These are phyloP conservation scores for Mesotaenium endlicherianum DNA, from an alignment of 139 green algal genomes.

Conservation along the genomic window DNA sequence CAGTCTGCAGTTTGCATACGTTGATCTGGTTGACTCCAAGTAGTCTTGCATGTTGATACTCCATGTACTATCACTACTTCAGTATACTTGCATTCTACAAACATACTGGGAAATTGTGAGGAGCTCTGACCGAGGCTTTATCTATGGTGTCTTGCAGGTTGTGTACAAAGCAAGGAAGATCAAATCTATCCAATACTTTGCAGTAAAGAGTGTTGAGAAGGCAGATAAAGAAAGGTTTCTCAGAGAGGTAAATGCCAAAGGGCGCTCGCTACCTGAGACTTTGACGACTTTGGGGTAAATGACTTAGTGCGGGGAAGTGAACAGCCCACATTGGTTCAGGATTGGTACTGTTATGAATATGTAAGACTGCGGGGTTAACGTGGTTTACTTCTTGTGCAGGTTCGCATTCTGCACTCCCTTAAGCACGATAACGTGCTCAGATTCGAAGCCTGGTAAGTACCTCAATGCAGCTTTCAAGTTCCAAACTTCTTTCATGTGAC, in stretches of 20 bases:
- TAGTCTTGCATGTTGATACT: too few species aligned
- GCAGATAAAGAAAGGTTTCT: constrained; percentile 77
- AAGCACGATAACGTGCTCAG: constrained; percentile 85
- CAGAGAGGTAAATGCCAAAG: constrained; percentile 80
- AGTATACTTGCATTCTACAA: too few species aligned
- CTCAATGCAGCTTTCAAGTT: background rate
- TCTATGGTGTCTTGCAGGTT: constrained; percentile 39
- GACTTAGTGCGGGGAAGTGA: too few species aligned
- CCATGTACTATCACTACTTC: too few species aligned
- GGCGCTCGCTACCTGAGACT: too few species aligned
- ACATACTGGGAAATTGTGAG: too few species aligned
- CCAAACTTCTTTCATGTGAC: background rate
- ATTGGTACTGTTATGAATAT: too few species aligned
- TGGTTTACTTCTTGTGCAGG: constrained; percentile 22
- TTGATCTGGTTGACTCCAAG: background rate
- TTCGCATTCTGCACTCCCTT: constrained; percentile 74
- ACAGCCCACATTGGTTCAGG: too few species aligned
- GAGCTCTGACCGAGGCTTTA: too few species aligned
- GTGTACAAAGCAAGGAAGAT: constrained; percentile 94
- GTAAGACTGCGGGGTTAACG: too few species aligned
- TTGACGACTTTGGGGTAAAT: too few species aligned
- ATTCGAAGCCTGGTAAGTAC: constrained; percentile 81
- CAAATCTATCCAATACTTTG: constrained; percentile 92
- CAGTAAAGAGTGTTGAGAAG: constrained; percentile 91
- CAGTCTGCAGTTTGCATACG: background rate